phyloP scores from a whole-genome alignment of 345 rosid genomes.

The Mallotus nudiflorus region DNA sequence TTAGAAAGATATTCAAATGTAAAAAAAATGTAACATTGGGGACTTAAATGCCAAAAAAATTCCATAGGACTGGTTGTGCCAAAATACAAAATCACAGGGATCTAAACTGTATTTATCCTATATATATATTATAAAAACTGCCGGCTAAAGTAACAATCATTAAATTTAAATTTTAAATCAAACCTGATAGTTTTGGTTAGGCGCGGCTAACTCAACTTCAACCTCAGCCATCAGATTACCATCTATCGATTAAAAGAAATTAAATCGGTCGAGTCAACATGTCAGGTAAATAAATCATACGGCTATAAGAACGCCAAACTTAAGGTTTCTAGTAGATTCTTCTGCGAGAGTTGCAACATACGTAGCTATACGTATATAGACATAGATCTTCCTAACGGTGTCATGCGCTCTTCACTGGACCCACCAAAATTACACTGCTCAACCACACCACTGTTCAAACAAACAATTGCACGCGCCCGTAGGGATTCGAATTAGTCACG shows the following conservation, averaged over 20 bases:
- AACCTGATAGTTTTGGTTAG: not conserved
- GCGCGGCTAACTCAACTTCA: not conserved
- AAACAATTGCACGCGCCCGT: not conserved
- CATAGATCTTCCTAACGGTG: not conserved
- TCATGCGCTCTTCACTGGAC: not conserved
- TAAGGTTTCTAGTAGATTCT: not conserved
- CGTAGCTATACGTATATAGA: not conserved
- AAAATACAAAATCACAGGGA: no score
- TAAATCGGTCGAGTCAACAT: not conserved
- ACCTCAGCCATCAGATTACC: not conserved
- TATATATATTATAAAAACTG: not conserved
- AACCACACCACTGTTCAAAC: not conserved
- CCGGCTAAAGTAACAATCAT: not conserved
- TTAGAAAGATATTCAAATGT: no score
- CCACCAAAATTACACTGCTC: not conserved
- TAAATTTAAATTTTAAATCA: not conserved
- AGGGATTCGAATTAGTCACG: no score
- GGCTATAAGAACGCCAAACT: not conserved
- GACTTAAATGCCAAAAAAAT: no score
- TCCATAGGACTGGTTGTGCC: no score
- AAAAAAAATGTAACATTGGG: no score
- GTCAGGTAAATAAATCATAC: not conserved
- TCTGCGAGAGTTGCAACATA: not conserved
- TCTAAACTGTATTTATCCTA: no score
- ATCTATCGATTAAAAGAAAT: not conserved